Evolutionary conservation across 352 stramenopile genomes (phyloP).

Genomic region (Phytophthora tentaculata): DNA sequence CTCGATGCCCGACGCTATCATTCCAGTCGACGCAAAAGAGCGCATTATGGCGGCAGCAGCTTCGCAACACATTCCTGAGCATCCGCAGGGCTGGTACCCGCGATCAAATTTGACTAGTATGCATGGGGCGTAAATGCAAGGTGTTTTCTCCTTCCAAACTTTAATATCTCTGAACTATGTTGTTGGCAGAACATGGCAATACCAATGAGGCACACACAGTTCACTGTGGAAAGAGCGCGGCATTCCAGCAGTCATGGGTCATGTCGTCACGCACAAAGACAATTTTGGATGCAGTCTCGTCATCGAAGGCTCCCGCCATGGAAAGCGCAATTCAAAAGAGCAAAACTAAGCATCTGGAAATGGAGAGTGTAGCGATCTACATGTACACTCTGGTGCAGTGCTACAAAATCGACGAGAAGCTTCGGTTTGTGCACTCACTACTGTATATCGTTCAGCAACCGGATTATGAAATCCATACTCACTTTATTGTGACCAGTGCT

Average conservation of each 20-base stretch:
- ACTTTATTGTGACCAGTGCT: constrained; percentile 18
- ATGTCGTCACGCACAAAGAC: constrained; percentile 48
- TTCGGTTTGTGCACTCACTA: constrained; percentile 33
- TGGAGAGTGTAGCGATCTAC: constrained; percentile 52
- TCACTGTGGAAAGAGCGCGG: constrained; percentile 9
- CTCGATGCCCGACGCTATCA: constrained; percentile 13
- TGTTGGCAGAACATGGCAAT: constrained; percentile 13
- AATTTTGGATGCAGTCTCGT: constrained; percentile 31
- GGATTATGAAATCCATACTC: constrained; percentile 8
- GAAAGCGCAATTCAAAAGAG: constrained; percentile 15
- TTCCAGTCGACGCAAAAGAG: constrained; percentile 41
- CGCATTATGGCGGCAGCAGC: constrained; percentile 32
- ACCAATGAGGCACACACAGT: not conserved
- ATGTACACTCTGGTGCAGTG: constrained; percentile 55
- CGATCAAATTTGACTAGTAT: constrained; percentile 15
- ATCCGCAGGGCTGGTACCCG: constrained; percentile 8
- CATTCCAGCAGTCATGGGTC: constrained; percentile 40
- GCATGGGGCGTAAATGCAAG: not conserved
- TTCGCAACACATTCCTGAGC: constrained; percentile 21
- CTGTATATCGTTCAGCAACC: not conserved
- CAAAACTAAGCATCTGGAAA: constrained; percentile 32
- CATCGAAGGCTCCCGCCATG: constrained; percentile 12
- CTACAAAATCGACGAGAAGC: constrained; percentile 53
- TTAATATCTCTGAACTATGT: constrained; percentile 3
- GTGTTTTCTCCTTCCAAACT: not conserved